phyloP scores from a whole-genome alignment of 1,284 basidiomycete genomes.

The Pterula multifida region DNA sequence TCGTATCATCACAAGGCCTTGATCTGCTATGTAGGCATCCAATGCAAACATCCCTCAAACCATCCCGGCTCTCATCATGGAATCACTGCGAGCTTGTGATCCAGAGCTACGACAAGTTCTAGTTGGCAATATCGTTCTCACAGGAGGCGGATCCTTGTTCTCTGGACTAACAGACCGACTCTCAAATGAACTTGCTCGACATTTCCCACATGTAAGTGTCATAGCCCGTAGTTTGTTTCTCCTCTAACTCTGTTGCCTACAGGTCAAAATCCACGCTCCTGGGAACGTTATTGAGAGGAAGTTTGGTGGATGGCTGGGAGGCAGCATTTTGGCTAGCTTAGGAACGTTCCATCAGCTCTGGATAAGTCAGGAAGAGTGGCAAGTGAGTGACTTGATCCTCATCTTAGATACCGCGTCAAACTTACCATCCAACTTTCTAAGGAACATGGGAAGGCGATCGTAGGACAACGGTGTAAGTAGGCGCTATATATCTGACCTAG shows the following conservation, averaged over 20 bases:
- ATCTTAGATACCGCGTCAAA: slow-evolving; percentile 6
- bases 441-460: slow-evolving; percentile 71
- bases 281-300: slow-evolving; percentile 81
- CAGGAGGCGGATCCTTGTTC: slow-evolving; percentile 84
- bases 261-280: slow-evolving; percentile 82
- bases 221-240: slow-evolving; percentile 4
- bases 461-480: slow-evolving; percentile 72
- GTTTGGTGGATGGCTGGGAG: slow-evolving; percentile 89
- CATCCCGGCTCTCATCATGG: slow-evolving; percentile 67
- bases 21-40: slow-evolving; percentile 35
- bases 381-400: slow-evolving; percentile 36
- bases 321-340: slow-evolving; percentile 83
- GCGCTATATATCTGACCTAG: no score
- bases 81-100: slow-evolving; percentile 79
- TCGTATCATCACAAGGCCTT: slow-evolving; percentile 2
- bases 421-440: slow-evolving; percentile 17
- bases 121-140: slow-evolving; percentile 88
- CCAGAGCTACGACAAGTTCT: slow-evolving; percentile 86
- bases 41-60: slow-evolving; percentile 65
- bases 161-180: slow-evolving; percentile 83
- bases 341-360: slow-evolving; percentile 96
- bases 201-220: slow-evolving; percentile 68
- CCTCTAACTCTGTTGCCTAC: slow-evolving; percentile 1
- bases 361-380: slow-evolving; percentile 89
- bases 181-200: slow-evolving; percentile 63